Evolutionary conservation across 371 early-diverging fungal species (phyloP), one percentile per base, ranked within the genome.

Genomic region (Coelomomyces lativittatus): DNA sequence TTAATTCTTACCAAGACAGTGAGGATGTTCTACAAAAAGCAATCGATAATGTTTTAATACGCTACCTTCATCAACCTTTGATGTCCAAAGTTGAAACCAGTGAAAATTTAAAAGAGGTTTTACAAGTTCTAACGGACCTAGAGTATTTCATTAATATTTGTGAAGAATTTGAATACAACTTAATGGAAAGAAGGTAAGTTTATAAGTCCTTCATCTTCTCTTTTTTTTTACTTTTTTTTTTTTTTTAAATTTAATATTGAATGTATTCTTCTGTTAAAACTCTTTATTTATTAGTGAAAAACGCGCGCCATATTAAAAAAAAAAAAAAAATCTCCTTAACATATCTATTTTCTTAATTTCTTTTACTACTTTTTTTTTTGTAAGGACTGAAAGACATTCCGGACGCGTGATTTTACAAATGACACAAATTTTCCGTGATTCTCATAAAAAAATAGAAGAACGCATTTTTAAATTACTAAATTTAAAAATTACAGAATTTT

Each of bases 81-180:
- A 47, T 76, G 29, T 63, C 77, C 25, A 79, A 81, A 47, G 61
- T 86, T 6, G 63, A 67, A 47, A 37, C n/a, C 10, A 70, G 71
- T 0, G 71, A 70, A 39, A 81, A 78, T 37, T 55, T 87, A 19
- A 75, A 82, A 0, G 78, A 81, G 51, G 83, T 81, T 37, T 75
- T 83, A 9, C 90, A 89, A 54, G 81, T 86, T 28, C 75, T 83
- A 32, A 71, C 81, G 57, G 85, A 89, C 52, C 61, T 82, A 19
- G 86, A 85, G 46, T 83, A 73, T 45, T 81, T 84, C 54, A 78
- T 79, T 49, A 58, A 68, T n/a, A 81, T 80, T 0, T 82, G 83
- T 39, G 64, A 60, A 0, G 83, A 86, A 51, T 81, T 88, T 59
- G 88, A 87, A 60, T 66, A 72, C 52, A 47, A 83, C 10, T 50